A percentile compares a stretch with the other conserved stretches of the same genome.
Evolutionary conservation across 2,329 filamentous ascomycete genomes (phyloP).

Genomic region (Fonsecaea pugnacius): DNA sequence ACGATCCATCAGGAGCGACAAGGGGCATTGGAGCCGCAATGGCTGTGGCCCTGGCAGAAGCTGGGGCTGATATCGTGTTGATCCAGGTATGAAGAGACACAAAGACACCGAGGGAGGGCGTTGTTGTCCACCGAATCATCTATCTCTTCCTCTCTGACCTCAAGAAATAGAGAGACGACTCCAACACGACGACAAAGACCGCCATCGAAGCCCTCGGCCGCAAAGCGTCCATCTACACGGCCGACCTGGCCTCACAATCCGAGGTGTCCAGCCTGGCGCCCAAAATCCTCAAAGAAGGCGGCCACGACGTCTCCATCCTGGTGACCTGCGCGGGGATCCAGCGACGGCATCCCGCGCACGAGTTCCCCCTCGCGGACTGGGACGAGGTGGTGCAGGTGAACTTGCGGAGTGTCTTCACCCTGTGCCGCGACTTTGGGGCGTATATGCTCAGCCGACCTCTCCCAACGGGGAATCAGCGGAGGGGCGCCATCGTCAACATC

Average conservation of each 20-base stretch:
- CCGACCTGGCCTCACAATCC: constrained; percentile 50
- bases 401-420: constrained; percentile 77
- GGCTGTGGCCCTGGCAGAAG: constrained; percentile 53
- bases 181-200: constrained; percentile 49
- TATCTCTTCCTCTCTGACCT: background rate
- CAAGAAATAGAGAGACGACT: constrained; percentile 53
- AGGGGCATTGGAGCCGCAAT: constrained; percentile 54
- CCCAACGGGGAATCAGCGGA: constrained; percentile 24
- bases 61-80: constrained; percentile 51
- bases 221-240: constrained; percentile 50
- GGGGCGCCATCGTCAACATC: constrained; percentile 73
- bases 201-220: constrained; percentile 46
- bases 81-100: constrained; percentile 39
- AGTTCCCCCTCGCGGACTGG: constrained; percentile 78
- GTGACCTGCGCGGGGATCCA: constrained; percentile 90
- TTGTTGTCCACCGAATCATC: background rate
- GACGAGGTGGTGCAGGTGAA: constrained; percentile 85
- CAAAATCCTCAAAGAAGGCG: constrained; percentile 44
- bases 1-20: constrained; percentile 40
- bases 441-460: constrained; percentile 70
- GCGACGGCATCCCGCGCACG: constrained; percentile 72
- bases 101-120: too few relatives aligned
- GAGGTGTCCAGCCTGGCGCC: constrained; percentile 49
- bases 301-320: constrained; percentile 71
- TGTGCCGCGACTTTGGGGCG: constrained; percentile 75